Evolutionary conservation across 768 basidiomycete genomes (phyloP), one percentile per base, ranked within the genome.

Genomic region (Holtermanniella nyarrowii): DNA sequence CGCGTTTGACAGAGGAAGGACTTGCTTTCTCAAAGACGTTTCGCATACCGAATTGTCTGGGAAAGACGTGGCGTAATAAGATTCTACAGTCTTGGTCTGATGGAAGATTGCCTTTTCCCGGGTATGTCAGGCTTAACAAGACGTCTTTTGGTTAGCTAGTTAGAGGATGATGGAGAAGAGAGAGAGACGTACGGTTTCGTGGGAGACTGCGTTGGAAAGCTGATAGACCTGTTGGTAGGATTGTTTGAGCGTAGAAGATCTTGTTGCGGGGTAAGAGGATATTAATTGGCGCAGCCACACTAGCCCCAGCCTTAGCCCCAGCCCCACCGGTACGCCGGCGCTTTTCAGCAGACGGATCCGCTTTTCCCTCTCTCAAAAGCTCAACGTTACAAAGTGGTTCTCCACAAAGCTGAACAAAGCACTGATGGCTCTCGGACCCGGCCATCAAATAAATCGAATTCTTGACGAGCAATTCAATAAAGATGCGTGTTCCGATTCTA

Each of bases 351-450:
- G n/a, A n/a, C n/a, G n/a, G n/a, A n/a, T n/a, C n/a, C n/a, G n/a
- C n/a, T n/a, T n/a, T n/a, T n/a, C n/a, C n/a, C n/a, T n/a, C n/a
- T n/a, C n/a, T n/a, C n/a, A 5, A 10, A 3, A 22, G 40, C 18
- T 50, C 41, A 0, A 74, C 57, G 31, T 77, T 76, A 22, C 81
- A 73, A 21, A 93, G 66, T 0, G 85, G 82, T 27, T 76, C 75
- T 3, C 91, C 91, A 0, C 83, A 80, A 52, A 95, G 66, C 69
- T 97, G 91, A 55, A 85, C 85, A 31, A 83, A 77, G 63, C 88
- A 91, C 18, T 80, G 81, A 62, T 95, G 93, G 0, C 7, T 7
- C 16, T 7, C 31, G 7, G 31, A 16, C 31, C 85, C 84, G 20
- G 95, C 71, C 1, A 84, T 74, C 14, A 84, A 63, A 66, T 89